A percentile compares a stretch with the other conserved stretches of the same genome.
Evolutionary conservation across 2,329 filamentous ascomycete species (phyloP).

Genomic region (Thermothelomyces thermophilus): DNA sequence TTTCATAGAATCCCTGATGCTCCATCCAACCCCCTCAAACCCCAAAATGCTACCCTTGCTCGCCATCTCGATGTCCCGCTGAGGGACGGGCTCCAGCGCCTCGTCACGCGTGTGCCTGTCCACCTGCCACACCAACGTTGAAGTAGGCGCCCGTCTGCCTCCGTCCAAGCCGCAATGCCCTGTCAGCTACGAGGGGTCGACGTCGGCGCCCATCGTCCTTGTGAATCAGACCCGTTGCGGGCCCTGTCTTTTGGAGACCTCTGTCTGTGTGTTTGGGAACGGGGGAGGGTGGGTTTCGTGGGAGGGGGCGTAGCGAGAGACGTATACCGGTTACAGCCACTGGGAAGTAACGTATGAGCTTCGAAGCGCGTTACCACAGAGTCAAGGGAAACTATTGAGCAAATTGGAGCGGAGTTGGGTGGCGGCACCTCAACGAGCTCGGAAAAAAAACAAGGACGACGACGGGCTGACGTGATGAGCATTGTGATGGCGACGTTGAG

Average conservation of each 20-base stretch:
- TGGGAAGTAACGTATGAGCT: conserved; percentile 19
- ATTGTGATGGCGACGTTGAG: not conserved
- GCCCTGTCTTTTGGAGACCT: not conserved
- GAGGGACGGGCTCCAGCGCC: conserved; percentile 3
- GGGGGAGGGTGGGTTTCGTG: not conserved
- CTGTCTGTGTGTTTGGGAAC: not conserved
- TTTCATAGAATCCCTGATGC: too few species aligned
- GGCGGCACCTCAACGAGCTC: not conserved
- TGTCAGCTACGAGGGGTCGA: not conserved
- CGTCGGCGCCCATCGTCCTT: conserved; percentile 7
- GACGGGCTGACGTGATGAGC: not conserved
- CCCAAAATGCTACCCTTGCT: conserved; percentile 12
- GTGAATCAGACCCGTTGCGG: conserved; percentile 14
- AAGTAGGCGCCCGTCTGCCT: conserved; percentile 10
- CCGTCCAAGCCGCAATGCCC: not conserved
- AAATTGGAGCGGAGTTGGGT: not conserved
- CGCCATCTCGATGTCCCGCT: not conserved
- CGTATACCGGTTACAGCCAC: conserved; percentile 18
- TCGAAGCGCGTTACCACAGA: conserved; percentile 18
- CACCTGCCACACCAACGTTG: conserved; percentile 13
- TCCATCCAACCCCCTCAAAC: conserved; percentile 12
- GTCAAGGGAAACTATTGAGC: conserved; percentile 10
- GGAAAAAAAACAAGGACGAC: not conserved
- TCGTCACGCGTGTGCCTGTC: conserved; percentile 10
- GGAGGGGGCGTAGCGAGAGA: not conserved